A percentile compares a stretch with the other conserved stretches of the same genome.
Evolutionary conservation across 208 protist genomes (phyloP).

Genomic region (Leptomonas pyrrhocoris): DNA sequence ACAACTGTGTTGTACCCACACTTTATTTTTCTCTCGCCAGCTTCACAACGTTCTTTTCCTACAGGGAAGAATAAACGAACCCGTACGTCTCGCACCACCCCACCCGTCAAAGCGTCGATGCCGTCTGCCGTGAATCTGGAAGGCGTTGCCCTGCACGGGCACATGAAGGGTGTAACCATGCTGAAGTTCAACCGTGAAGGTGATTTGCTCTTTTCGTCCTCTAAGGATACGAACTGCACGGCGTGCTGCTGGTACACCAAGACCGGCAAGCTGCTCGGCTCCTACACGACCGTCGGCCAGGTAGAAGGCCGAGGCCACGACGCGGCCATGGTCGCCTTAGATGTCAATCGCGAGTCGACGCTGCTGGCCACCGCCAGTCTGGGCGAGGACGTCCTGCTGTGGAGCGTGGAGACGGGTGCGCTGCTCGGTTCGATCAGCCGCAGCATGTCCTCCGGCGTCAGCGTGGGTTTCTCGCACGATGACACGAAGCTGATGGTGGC

Average conservation of each 20-base stretch:
- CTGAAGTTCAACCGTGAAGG: constrained; percentile 98
- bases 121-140: constrained; percentile 40
- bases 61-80: not conserved
- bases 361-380: constrained; percentile 81
- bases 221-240: constrained; percentile 91
- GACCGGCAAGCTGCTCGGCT: constrained; percentile 95
- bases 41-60: not conserved
- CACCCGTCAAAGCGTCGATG: constrained; percentile 32
- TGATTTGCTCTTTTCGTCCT: constrained; percentile 96
- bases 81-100: too few relatives aligned
- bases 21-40: not conserved
- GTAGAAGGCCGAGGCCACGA: constrained; percentile 48
- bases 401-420: constrained; percentile 93
- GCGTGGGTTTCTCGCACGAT: constrained; percentile 89
- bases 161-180: constrained; percentile 91
- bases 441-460: constrained; percentile 65
- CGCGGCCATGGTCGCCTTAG: constrained; percentile 92
- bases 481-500: constrained; percentile 91
- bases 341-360: constrained; percentile 92
- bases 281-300: constrained; percentile 92
- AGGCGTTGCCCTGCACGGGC: constrained; percentile 83
- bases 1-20: constrained; percentile 7
- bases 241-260: constrained; percentile 93
- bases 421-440: constrained; percentile 76
- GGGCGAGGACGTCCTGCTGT: constrained; percentile 81